Evolutionary conservation across 192 early-diverging fungal genomes (phyloP).

Genomic region (Glomus cerebriforme): DNA sequence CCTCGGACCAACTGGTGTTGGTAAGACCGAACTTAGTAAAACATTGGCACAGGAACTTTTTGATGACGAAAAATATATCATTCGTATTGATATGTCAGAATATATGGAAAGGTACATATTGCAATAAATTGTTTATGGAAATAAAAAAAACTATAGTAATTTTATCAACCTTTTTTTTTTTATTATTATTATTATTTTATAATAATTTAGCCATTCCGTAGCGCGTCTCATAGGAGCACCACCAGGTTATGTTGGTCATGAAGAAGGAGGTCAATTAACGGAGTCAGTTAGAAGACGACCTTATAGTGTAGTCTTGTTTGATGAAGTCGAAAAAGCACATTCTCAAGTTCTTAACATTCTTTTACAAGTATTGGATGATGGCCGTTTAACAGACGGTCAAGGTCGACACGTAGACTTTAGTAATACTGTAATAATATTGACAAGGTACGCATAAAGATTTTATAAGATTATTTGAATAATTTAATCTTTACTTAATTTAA

Average conservation of each 20-base stretch:
- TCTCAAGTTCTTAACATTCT: constrained; percentile 76
- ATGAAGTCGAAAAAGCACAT: constrained; percentile 99
- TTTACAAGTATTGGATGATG: constrained; percentile 91
- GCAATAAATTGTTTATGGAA: neutral
- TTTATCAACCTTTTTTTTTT: neutral
- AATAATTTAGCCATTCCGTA: constrained; percentile 74
- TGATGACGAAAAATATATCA: constrained; percentile 93
- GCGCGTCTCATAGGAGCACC: constrained; percentile 92
- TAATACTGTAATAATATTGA: constrained; percentile 96
- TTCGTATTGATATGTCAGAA: constrained; percentile 99
- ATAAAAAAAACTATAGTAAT: neutral
- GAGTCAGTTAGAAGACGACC: constrained; percentile 90
- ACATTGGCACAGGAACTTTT: constrained; percentile 86
- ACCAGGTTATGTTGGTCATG: constrained; percentile 96
- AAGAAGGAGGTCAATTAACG: constrained; percentile 95
- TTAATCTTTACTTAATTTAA: too few relatives aligned
- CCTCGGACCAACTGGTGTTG: constrained; percentile 95
- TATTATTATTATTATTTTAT: neutral
- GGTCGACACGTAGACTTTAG: constrained; percentile 92
- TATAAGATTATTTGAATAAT: neutral
- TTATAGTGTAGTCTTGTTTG: constrained; percentile 93
- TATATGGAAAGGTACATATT: constrained; percentile 76
- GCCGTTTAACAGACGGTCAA: constrained; percentile 87
- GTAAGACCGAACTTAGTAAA: constrained; percentile 87
- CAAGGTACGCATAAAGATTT: constrained; percentile 57